Evolutionary conservation across 441 rosid species (phyloP), one percentile per base, ranked within the genome.

Genomic region (Omphalea diandra): DNA sequence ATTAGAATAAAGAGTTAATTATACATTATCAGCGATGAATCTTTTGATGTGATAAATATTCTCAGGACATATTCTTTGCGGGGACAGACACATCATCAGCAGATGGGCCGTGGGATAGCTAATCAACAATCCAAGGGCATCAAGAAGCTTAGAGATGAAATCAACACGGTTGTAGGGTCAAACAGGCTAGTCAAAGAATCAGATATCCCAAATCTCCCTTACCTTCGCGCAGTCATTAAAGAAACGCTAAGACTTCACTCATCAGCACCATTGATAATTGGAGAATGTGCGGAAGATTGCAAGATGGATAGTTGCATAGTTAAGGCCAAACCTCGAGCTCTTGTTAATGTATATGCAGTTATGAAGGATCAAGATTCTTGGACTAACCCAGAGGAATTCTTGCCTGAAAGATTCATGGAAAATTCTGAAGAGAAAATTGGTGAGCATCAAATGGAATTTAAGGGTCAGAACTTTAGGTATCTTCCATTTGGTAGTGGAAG

Each of bases 71-170:
- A 81, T 85, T 90, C 67, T 78, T 86, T 36, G 96, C 87, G 11
- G 91, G 96, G 64, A 86, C 90, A 3, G 88, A 86, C 68, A 80
- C 93, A 7, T 75, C 86, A 9, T 71, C 85, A 67, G 70, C 81
- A 60, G 79, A 57, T 90, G 96, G 93, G 84, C 83, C 36, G 84
- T 90, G 90, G 85, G 85, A 61, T 85, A 86, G 74, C 82, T 88
- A 35, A 72, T 76, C 36, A 77, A 73, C 78, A 76, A 79, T 24
- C 93, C 83, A 3, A 71, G 40, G 22, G 82, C 73, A 35, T 80
- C 83, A 76, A 31, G 43, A 86, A 69, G 54, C 82, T 83, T 8
- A 85, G 86, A 75, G 82, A 79, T 0, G 90, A 88, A 69, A 80
- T 87, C 68, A 59, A 83, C 15, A 44, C 66, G 8, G 66, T 78